Evolutionary conservation across 2,329 filamentous ascomycete genomes (phyloP).

Genomic region (Ascochyta lentis): DNA sequence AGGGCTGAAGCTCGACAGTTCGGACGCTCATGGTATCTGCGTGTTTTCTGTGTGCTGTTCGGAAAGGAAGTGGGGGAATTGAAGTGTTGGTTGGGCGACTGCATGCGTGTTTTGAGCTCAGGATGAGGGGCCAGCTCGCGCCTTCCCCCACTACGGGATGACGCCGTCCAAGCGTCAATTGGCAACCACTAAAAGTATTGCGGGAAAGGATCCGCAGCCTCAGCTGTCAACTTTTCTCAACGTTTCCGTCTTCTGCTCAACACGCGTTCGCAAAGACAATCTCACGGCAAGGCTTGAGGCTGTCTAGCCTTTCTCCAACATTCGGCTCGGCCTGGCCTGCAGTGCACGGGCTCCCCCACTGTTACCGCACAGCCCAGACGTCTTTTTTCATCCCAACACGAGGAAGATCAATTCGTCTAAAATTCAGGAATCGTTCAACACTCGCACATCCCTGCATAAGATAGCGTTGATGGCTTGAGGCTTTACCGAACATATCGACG

Average conservation of each 20-base stretch:
- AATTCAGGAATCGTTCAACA: slow-evolving; percentile 12
- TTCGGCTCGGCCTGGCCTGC: slow-evolving; percentile 15
- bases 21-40: slow-evolving; percentile 67
- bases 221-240: slow-evolving; percentile 14
- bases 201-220: slow-evolving; percentile 17
- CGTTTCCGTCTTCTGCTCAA: slow-evolving; percentile 16
- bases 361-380: slow-evolving; percentile 18
- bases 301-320: slow-evolving; percentile 16
- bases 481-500: slow-evolving; percentile 2
- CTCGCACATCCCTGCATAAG: slow-evolving; percentile 10
- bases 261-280: slow-evolving; percentile 7
- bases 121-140: slow-evolving; percentile 35
- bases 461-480: slow-evolving; percentile 7
- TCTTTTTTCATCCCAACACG: slow-evolving; percentile 20
- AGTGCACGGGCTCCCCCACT: slow-evolving; percentile 14
- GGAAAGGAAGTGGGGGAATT: slow-evolving; percentile 31
- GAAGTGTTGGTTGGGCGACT: slow-evolving; percentile 23
- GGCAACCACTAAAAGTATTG: slow-evolving; percentile 27
- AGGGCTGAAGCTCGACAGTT: slow-evolving; percentile 83
- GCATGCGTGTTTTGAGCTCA: slow-evolving; percentile 38
- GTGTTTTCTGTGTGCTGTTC: slow-evolving; percentile 29
- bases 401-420: slow-evolving; percentile 17
- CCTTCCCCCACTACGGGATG: slow-evolving; percentile 37
- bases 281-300: slow-evolving; percentile 15
- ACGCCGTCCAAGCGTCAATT: slow-evolving; percentile 28